Conservation (phyloP, 2,329 filamentous ascomycete genomes). For the Sarocladium kiliense region DNA sequence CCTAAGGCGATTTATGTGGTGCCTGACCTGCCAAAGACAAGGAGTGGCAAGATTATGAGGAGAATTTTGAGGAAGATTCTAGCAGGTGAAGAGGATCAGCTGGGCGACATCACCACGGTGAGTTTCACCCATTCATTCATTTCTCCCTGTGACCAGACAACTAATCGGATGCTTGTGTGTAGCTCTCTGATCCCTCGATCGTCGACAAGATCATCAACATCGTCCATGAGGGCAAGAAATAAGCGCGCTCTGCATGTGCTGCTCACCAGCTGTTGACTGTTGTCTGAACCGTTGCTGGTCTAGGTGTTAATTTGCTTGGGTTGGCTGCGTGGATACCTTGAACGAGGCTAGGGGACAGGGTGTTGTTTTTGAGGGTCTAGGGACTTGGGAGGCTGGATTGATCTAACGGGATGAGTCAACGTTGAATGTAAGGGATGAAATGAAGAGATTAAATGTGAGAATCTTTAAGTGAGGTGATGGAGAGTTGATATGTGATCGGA, state of each 20-base stretch:
- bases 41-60: conserved; percentile 98
- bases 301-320: neutral
- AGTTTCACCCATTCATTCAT: conserved; percentile 33
- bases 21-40: conserved; percentile 92
- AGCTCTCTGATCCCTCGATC: conserved; percentile 85
- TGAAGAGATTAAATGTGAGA: neutral
- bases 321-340: neutral
- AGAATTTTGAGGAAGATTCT: conserved; percentile 96
- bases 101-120: conserved; percentile 90
- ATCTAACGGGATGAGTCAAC: neutral
- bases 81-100: conserved; percentile 92
- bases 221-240: conserved; percentile 61
- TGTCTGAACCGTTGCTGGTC: too few species aligned
- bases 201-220: conserved; percentile 84
- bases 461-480: neutral
- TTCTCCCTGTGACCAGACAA: conserved; percentile 7
- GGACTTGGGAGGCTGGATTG: neutral
- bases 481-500: too few species aligned
- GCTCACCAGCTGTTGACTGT: neutral
- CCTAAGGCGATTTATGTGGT: conserved; percentile 91
- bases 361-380: neutral
- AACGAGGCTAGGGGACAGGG: neutral
- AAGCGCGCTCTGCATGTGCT: conserved; percentile 17
- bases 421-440: too few species aligned
- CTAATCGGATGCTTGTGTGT: conserved; percentile 8